A percentile compares a stretch with the other conserved stretches of the same genome.
These are phyloP conservation scores for Mallotus japonicus DNA, from an alignment of 441 rosid species.

Conservation along the genomic window DNA sequence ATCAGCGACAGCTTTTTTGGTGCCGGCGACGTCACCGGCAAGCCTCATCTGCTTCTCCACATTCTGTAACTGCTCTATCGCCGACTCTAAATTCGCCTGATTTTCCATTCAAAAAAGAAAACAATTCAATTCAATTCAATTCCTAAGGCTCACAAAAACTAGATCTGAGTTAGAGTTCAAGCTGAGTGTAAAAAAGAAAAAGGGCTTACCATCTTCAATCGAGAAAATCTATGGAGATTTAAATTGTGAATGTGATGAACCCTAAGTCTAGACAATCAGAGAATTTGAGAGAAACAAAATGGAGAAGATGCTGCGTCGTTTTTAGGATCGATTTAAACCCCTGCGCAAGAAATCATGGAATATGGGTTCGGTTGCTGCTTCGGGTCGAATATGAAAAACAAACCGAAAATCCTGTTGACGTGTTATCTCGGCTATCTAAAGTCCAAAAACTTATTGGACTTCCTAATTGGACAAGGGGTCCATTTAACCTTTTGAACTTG, in stretches of 20 bases:
- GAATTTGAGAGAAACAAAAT: neutral
- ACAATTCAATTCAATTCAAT: constrained; percentile 12
- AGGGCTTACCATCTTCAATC: constrained; percentile 23
- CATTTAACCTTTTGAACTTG: no score
- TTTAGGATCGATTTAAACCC: constrained; percentile 6
- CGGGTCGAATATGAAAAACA: no score
- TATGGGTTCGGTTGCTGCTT: neutral
- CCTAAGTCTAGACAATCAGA: neutral
- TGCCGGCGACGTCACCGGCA: constrained; percentile 76
- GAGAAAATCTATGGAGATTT: neutral
- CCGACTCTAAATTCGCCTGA: constrained; percentile 66
- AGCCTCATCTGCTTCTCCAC: constrained; percentile 93
- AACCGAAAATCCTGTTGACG: no score
- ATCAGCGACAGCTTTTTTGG: constrained; percentile 75
- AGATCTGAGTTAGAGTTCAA: constrained; percentile 8
- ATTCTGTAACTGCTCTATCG: constrained; percentile 74
- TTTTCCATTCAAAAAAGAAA: constrained; percentile 3
- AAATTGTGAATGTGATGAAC: constrained; percentile 2
- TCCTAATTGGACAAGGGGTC: no score
- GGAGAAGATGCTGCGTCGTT: no score
- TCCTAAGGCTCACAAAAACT: constrained; percentile 11
- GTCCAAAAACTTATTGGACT: no score
- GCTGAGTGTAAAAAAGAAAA: neutral
- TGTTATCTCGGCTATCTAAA: no score
- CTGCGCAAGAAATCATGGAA: constrained; percentile 7